A percentile compares a stretch with the other conserved stretches of the same genome.
Conservation (phyloP, 805 yeast genomes). For the Starmera amethionina region DNA sequence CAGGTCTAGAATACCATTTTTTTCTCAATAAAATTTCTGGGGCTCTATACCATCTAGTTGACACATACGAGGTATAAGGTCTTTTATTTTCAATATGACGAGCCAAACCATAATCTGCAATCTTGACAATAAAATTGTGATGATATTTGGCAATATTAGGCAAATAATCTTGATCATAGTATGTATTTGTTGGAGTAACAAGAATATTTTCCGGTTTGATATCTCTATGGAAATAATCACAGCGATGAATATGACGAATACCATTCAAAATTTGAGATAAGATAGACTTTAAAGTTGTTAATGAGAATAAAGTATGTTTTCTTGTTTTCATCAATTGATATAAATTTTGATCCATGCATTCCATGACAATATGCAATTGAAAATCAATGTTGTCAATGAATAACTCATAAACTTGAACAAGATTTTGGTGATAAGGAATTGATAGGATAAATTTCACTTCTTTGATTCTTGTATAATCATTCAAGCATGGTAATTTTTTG, state of each 20-base stretch:
- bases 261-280: slow-evolving; percentile 67
- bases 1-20: slow-evolving; percentile 52
- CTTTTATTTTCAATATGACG: slow-evolving; percentile 42
- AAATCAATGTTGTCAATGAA: slow-evolving; percentile 56
- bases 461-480: slow-evolving; percentile 48
- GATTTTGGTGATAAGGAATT: slow-evolving; percentile 59
- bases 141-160: slow-evolving; percentile 8
- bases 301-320: slow-evolving; percentile 41
- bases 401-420: slow-evolving; percentile 70
- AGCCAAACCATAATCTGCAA: slow-evolving; percentile 77
- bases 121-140: slow-evolving; percentile 50
- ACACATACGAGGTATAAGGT: slow-evolving; percentile 66
- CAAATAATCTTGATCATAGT: slow-evolving; percentile 31
- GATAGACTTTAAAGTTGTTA: slow-evolving; percentile 52
- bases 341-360: slow-evolving; percentile 73
- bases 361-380: slow-evolving; percentile 79
- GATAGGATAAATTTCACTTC: slow-evolving; percentile 60
- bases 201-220: slow-evolving; percentile 90
- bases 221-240: slow-evolving; percentile 75
- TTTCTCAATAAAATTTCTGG: slow-evolving; percentile 71
- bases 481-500: slow-evolving; percentile 38
- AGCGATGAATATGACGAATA: slow-evolving; percentile 67
- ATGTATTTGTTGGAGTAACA: slow-evolving; percentile 47
- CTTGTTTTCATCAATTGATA: slow-evolving; percentile 67
- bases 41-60: slow-evolving; percentile 81